These are phyloP conservation scores for Cladobotryum mycophilum DNA, from an alignment of 2,329 filamentous ascomycete genomes.

Conservation along the genomic window DNA sequence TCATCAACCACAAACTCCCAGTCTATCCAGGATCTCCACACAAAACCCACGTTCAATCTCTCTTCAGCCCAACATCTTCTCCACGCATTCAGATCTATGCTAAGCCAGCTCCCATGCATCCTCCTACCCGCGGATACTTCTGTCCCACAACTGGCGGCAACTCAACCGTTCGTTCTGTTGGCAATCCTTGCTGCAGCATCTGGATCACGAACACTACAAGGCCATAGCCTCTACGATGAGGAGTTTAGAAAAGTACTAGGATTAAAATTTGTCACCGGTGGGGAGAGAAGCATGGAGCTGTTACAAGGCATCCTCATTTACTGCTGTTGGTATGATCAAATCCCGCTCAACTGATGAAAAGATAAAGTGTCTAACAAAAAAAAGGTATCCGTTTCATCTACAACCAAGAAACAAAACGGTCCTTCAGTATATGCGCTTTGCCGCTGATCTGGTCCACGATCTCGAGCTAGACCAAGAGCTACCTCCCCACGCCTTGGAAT, in stretches of 20 bases:
- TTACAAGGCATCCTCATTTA: constrained; percentile 53
- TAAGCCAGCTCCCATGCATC: constrained; percentile 40
- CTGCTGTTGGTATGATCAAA: constrained; percentile 43
- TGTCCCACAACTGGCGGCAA: constrained; percentile 37
- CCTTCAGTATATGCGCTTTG: constrained; percentile 47
- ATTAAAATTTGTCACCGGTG: constrained; percentile 49
- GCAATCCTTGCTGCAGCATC: constrained; percentile 48
- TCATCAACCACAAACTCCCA: constrained; percentile 23
- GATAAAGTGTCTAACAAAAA: not conserved
- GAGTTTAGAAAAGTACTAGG: constrained; percentile 53
- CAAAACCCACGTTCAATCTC: constrained; percentile 49
- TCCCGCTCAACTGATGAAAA: not conserved
- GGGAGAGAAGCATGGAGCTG: constrained; percentile 51
- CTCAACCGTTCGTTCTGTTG: constrained; percentile 47
- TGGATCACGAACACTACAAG: constrained; percentile 41
- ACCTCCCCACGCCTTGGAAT: not conserved
- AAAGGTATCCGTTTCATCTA: constrained; percentile 50
- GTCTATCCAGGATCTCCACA: constrained; percentile 33
- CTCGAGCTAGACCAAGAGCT: constrained; percentile 42
- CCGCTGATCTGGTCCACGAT: constrained; percentile 42
- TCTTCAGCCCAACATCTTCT: constrained; percentile 45
- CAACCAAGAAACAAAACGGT: constrained; percentile 45
- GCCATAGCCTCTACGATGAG: constrained; percentile 49
- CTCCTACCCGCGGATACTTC: constrained; percentile 33
- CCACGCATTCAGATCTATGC: constrained; percentile 36